These are phyloP conservation scores for Colletotrichum sp. DNA, from an alignment of 2,329 filamentous ascomycete species.

Conservation along the genomic window DNA sequence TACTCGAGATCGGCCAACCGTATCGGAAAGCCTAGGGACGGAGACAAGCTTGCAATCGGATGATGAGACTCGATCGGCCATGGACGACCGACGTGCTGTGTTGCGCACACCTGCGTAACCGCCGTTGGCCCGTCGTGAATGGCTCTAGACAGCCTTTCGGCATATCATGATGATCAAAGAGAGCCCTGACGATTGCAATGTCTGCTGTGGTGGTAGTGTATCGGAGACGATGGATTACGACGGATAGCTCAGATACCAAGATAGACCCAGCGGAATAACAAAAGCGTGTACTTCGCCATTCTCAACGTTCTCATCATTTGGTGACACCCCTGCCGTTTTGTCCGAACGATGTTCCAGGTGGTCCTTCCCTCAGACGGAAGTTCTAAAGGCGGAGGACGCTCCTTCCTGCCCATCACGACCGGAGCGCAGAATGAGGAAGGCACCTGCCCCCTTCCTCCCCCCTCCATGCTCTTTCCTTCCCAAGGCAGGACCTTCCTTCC, in stretches of 20 bases:
- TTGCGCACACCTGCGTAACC: constrained; percentile 41
- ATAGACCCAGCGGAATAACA: background rate
- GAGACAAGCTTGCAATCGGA: constrained; percentile 39
- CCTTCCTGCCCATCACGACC: background rate
- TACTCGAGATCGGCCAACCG: background rate
- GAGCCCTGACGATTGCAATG: constrained; percentile 54
- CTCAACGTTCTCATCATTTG: background rate
- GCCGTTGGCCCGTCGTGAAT: constrained; percentile 28
- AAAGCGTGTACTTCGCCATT: background rate
- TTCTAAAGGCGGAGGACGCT: background rate
- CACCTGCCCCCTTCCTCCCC: background rate
- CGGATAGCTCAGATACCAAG: background rate
- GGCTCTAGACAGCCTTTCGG: constrained; percentile 41
- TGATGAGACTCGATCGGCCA: constrained; percentile 44
- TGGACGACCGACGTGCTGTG: constrained; percentile 15
- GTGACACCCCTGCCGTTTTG: fast-evolving
- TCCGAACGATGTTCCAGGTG: too few relatives aligned
- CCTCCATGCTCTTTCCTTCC: background rate
- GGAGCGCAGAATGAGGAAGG: background rate
- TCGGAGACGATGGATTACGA: background rate
- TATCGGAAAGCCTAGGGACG: background rate
- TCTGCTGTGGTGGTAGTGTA: background rate
- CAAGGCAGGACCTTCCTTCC: background rate
- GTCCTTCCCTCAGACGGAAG: background rate
- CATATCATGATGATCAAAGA: constrained; percentile 62